These are phyloP conservation scores for Alternaria conjuncta DNA, from an alignment of 2,329 filamentous ascomycete species.

Conservation along the genomic window DNA sequence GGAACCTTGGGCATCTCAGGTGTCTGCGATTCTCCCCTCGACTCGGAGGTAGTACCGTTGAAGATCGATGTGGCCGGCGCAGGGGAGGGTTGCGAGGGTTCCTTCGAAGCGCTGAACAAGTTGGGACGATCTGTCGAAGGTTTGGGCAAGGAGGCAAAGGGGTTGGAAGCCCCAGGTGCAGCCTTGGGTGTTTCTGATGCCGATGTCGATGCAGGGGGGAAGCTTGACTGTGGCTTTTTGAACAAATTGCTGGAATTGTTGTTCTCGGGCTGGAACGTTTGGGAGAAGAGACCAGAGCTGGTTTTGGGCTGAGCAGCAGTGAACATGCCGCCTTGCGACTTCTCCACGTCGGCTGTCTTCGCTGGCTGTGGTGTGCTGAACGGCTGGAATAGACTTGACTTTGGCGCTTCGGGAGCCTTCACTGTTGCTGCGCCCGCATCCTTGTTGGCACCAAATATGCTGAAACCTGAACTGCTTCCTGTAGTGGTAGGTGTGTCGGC, in stretches of 20 bases:
- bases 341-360: slow-evolving; percentile 22
- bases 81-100: slow-evolving; percentile 16
- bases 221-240: slow-evolving; percentile 17
- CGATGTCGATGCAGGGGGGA: slow-evolving; percentile 8
- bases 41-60: slow-evolving; percentile 3
- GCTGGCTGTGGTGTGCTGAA: slow-evolving; percentile 33
- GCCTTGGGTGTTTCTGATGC: slow-evolving; percentile 15
- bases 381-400: slow-evolving; percentile 25
- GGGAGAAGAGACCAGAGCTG: slow-evolving; percentile 26
- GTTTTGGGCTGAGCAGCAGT: slow-evolving; percentile 29
- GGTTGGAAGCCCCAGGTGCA: slow-evolving; percentile 19
- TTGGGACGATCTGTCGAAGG: slow-evolving; percentile 19
- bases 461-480: slow-evolving; percentile 14
- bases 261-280: slow-evolving; percentile 22
- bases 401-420: slow-evolving; percentile 21
- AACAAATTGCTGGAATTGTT: slow-evolving; percentile 14
- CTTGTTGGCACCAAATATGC: slow-evolving; percentile 27
- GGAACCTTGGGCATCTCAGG: slow-evolving; percentile 30
- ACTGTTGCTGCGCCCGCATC: slow-evolving; percentile 3
- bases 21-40: slow-evolving; percentile 5
- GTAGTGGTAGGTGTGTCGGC: slow-evolving; percentile 8
- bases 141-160: slow-evolving; percentile 20
- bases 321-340: slow-evolving; percentile 23
- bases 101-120: slow-evolving; percentile 23
- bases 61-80: slow-evolving; percentile 19